Evolutionary conservation across 2,329 filamentous ascomycete species (phyloP), one percentile per base, ranked within the genome.

Genomic region (Canariomyces notabilis): DNA sequence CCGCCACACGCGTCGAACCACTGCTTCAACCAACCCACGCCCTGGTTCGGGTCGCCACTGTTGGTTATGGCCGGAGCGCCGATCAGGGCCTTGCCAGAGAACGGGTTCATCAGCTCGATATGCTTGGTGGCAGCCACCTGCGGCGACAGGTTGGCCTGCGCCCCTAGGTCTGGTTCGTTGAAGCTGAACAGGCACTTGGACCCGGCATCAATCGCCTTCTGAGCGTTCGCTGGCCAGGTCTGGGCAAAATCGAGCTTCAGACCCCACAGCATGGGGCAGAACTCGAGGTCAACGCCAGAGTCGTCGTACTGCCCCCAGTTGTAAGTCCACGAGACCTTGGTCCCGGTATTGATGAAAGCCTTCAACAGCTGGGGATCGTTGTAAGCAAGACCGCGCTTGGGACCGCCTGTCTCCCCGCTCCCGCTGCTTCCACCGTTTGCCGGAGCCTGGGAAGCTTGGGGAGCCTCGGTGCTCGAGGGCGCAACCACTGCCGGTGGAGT

Each of bases 351-450:
- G 37, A 67, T 59, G 62, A 87, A 82, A 52, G 65, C 57, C 44
- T 69, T 65, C 61, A 76, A 73, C 29, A 83, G 68, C 21, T 55
- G 57, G 45, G 72, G 72, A 23, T 78, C 68, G 65, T 87, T 86
- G 76, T 82, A 88, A 41, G 78, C 78, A 40, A 87, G 65, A 65
- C 84, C 84, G 61, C 82, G 81, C 78, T 85, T 84, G 42, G 16
- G 32, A 14, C 7, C 21, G 22, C 32, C 49, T 2, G 23, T 5
- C 34, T 14, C 37, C 15, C 29, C 14, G 26, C 26, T 12, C 1
- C 44, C 42, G 18, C n/a, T 36, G 41, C n/a, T 34, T 19, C 37
- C 42, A 9, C 57, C 29, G 37, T 62, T 20, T 39, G 33, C 3
- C n/a, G n/a, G n/a, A n/a, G n/a, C n/a, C n/a, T 57, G 44, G 11